These are phyloP conservation scores for Didymella exigua DNA, from an alignment of 2,329 filamentous ascomycete species.

Conservation along the genomic window DNA sequence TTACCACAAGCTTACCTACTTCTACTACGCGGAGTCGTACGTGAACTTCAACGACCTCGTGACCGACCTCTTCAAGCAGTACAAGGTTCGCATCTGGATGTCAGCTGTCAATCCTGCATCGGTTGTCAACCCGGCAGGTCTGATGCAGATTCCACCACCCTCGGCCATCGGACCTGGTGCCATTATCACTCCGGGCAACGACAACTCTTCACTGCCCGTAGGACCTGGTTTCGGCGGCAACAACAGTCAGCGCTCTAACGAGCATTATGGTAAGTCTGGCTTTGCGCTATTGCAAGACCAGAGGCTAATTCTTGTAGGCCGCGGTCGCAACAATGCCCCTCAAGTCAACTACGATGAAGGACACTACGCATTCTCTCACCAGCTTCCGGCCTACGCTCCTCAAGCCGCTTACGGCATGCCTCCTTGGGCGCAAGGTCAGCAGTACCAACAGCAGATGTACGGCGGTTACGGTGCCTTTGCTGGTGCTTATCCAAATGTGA, in stretches of 20 bases:
- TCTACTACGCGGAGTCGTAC: constrained; percentile 97
- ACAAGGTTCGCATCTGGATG: constrained; percentile 99
- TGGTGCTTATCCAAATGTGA: constrained; percentile 27
- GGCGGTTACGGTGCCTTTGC: constrained; percentile 28
- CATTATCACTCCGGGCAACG: constrained; percentile 33
- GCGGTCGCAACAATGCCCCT: constrained; percentile 22
- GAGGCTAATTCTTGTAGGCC: constrained; percentile 25
- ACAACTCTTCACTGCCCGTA: constrained; percentile 31
- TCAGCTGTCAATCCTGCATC: constrained; percentile 98
- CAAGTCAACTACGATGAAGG: constrained; percentile 34
- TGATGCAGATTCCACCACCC: constrained; percentile 42
- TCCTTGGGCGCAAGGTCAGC: constrained; percentile 33
- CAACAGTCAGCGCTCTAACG: constrained; percentile 29
- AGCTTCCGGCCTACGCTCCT: constrained; percentile 32
- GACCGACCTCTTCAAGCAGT: constrained; percentile 97
- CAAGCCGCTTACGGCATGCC: constrained; percentile 36
- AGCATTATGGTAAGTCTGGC: constrained; percentile 36
- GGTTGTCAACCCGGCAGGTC: constrained; percentile 60
- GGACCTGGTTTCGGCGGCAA: constrained; percentile 44
- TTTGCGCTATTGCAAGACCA: neutral
- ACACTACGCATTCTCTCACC: constrained; percentile 41
- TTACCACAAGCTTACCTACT: constrained; percentile 98
- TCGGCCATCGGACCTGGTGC: constrained; percentile 48
- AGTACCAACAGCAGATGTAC: constrained; percentile 29
- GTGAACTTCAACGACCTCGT: constrained; percentile 99